Conservation (phyloP, 495 filamentous ascomycete species). For the Podospora sp. region DNA sequence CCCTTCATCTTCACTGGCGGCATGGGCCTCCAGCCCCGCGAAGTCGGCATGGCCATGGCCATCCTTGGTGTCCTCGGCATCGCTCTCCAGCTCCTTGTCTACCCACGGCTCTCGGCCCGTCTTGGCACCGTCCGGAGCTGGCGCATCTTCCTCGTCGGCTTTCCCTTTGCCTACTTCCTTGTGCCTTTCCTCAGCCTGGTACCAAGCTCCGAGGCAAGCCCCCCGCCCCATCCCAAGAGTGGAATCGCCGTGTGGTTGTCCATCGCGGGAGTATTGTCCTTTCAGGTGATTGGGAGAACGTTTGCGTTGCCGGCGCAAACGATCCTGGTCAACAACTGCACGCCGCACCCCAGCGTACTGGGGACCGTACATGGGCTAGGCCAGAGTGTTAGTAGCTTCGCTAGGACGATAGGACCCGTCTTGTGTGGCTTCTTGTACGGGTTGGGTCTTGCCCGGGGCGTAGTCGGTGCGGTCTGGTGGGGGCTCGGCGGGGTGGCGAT, state of each 20-base stretch:
- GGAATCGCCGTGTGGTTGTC: conserved; percentile 68
- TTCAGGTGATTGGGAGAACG: conserved; percentile 78
- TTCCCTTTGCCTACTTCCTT: conserved; percentile 73
- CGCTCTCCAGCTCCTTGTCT: conserved; percentile 73
- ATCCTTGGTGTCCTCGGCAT: conserved; percentile 79
- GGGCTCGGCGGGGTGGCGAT: conserved; percentile 64
- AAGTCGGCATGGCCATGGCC: conserved; percentile 76
- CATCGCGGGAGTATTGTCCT: conserved; percentile 66
- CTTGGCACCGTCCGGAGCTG: conserved; percentile 71
- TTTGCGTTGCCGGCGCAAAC: conserved; percentile 77
- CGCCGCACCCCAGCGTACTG: conserved; percentile 76
- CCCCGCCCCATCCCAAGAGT: conserved; percentile 63
- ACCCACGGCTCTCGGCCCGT: conserved; percentile 66
- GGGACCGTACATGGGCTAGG: conserved; percentile 83
- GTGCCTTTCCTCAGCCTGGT: conserved; percentile 73
- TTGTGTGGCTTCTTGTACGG: conserved; percentile 73
- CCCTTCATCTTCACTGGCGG: conserved; percentile 82
- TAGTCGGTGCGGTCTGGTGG: conserved; percentile 83
- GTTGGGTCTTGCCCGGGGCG: conserved; percentile 64
- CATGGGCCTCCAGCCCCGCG: conserved; percentile 71
- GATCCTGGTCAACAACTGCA: conserved; percentile 83
- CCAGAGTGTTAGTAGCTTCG: conserved; percentile 70
- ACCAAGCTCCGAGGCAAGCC: conserved; percentile 55
- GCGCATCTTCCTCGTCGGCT: conserved; percentile 67
- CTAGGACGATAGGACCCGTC: conserved; percentile 75